Conservation (phyloP, 805 yeast species). For the Candida patagonica region DNA sequence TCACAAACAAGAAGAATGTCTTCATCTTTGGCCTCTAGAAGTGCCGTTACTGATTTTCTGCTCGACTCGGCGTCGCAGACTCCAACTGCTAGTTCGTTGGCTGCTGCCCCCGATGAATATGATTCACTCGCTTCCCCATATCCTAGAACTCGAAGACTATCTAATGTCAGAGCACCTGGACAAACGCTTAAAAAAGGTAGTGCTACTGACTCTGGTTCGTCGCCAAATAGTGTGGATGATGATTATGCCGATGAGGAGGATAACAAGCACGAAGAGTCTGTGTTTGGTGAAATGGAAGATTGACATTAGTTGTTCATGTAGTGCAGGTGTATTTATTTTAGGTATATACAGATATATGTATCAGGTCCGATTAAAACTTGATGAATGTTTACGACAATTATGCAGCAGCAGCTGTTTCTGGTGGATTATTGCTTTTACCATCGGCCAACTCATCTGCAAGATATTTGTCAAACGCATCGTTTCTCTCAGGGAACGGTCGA, state of each 20-base stretch:
- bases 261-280: constrained; percentile 22
- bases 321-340: neutral
- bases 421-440: neutral
- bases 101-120: constrained; percentile 11
- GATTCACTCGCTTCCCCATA: constrained; percentile 16
- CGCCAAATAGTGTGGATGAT: constrained; percentile 8
- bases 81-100: neutral
- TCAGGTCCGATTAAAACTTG: neutral
- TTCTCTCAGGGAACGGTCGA: constrained; percentile 68
- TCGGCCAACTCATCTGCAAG: constrained; percentile 25
- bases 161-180: constrained; percentile 14
- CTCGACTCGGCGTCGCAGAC: constrained; percentile 3
- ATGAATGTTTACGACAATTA: neutral
- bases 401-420: neutral
- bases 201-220: constrained; percentile 4
- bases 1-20: constrained; percentile 12
- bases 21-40: constrained; percentile 9
- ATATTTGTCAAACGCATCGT: constrained; percentile 86
- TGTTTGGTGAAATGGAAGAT: constrained; percentile 33
- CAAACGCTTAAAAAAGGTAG: constrained; percentile 2
- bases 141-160: constrained; percentile 14
- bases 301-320: constrained; percentile 6
- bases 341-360: constrained; percentile 2
- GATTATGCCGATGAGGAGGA: constrained; percentile 20
- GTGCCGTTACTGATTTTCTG: constrained; percentile 15